Evolutionary conservation across 106 monocot genomes (phyloP), one percentile per base, ranked within the genome.

Genomic region (Agapanthus africanus): DNA sequence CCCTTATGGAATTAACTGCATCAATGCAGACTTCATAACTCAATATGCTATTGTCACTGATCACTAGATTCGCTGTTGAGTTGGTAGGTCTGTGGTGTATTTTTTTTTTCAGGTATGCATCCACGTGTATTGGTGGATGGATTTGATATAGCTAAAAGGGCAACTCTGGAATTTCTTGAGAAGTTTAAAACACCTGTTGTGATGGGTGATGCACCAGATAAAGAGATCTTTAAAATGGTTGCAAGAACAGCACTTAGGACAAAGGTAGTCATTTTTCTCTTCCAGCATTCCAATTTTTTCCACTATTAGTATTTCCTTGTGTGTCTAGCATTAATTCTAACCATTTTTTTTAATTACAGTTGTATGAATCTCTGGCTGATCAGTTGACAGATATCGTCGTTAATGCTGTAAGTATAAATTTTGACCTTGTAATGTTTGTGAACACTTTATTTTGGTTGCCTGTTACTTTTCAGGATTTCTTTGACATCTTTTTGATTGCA

Each of bases 151-250:
- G 90, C 90, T 60, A 95, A 95, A 79, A 88, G 82, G 66, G 91
- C 94, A 60, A 95, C 94, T 14, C 81, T 95, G 67, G 94, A 91
- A 42, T 95, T 95, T 81, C 83, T 95, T 54, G 94, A 95, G 79
- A 88, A 91, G 51, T 95, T 95, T 54, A 95, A 95, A 60, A 91
- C 91, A 19, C 87, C 85, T 65, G 94, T 95, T 77, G 78, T 85
- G 13, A 88, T 95, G 62, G 91, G 94, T n/a, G 85, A 87, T 40
- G 35, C 69, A 11, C 90, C 94, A 37, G 94, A 95, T 69, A 91
- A 79, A 69, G 94, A 95, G 68, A 91, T 91, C 23, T 40, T 95
- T 77, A 95, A 95, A 73, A 91, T 95, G 88, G 85, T 95, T 44
- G 87, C 91, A 56, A 79, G 94, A 70, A 95, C 94, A 44, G 88